A percentile compares a stretch with the other conserved stretches of the same genome.
Evolutionary conservation across 2,329 filamentous ascomycete species (phyloP).

Genomic region (Pleochaeta shiraiana): DNA sequence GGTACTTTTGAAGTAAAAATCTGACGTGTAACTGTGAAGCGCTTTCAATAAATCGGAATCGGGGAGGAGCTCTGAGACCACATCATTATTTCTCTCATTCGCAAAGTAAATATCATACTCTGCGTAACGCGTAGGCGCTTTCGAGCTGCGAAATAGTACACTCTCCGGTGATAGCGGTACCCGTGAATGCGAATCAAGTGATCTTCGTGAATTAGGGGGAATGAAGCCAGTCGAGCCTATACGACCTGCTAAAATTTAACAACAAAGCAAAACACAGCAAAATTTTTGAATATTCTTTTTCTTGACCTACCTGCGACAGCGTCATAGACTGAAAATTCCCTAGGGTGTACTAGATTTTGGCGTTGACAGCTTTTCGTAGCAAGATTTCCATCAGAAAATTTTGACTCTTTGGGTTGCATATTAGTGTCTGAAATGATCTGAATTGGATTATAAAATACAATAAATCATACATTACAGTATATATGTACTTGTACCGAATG

Average conservation of each 20-base stretch:
- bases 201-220: slow-evolving; percentile 11
- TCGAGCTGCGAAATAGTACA: slow-evolving; percentile 40
- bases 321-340: slow-evolving; percentile 45
- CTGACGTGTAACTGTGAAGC: slow-evolving; percentile 43
- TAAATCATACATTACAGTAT: too few relatives aligned
- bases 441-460: too few relatives aligned
- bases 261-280: background rate
- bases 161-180: slow-evolving; percentile 40
- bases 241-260: slow-evolving; percentile 18
- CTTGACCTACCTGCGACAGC: slow-evolving; percentile 43
- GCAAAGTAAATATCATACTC: slow-evolving; percentile 53
- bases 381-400: too few relatives aligned
- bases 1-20: slow-evolving; percentile 31
- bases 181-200: slow-evolving; percentile 15
- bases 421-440: too few relatives aligned
- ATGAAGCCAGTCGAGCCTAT: slow-evolving; percentile 24
- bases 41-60: slow-evolving; percentile 47
- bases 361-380: too few relatives aligned
- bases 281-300: too few relatives aligned
- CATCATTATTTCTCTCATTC: slow-evolving; percentile 33
- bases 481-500: too few relatives aligned
- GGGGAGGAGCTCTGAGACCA: slow-evolving; percentile 31
- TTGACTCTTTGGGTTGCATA: too few relatives aligned
- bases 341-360: too few relatives aligned
- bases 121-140: slow-evolving; percentile 43